A percentile compares a stretch with the other conserved stretches of the same genome.
Evolutionary conservation across 2,329 filamentous ascomycete genomes (phyloP).

Genomic region (Colletotrichum sp.): DNA sequence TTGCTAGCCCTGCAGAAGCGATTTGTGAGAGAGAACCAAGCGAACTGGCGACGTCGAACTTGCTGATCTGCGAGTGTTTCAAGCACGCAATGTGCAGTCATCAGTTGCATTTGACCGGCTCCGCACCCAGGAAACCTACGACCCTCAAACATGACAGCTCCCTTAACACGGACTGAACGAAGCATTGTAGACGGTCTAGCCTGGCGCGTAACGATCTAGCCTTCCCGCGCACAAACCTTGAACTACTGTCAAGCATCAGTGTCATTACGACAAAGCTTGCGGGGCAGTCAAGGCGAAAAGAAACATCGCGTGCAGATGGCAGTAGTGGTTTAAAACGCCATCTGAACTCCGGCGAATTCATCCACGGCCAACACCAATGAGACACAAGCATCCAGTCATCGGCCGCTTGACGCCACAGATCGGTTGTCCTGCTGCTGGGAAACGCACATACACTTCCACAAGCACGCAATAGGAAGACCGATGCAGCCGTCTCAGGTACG

Average conservation of each 20-base stretch:
- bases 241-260: not conserved
- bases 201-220: not conserved
- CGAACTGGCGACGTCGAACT: not conserved
- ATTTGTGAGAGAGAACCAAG: not conserved
- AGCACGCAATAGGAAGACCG: not conserved
- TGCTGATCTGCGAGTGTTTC: not conserved
- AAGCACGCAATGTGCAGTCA: not conserved
- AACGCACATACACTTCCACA: not conserved
- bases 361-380: not conserved
- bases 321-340: constrained; percentile 1
- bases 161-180: not conserved
- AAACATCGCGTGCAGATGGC: not conserved
- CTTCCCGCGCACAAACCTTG: not conserved
- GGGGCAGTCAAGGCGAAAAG: not conserved
- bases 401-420: not conserved
- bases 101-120: not conserved
- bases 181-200: not conserved
- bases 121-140: not conserved
- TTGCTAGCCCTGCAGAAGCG: not conserved
- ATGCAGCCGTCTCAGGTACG: not conserved
- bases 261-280: not conserved
- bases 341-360: constrained; percentile 2
- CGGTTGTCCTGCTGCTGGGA: not conserved
- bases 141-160: not conserved
- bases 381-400: not conserved